Evolutionary conservation across 257 asterid genomes (phyloP).

Genomic region (Nicotiana knightiana): DNA sequence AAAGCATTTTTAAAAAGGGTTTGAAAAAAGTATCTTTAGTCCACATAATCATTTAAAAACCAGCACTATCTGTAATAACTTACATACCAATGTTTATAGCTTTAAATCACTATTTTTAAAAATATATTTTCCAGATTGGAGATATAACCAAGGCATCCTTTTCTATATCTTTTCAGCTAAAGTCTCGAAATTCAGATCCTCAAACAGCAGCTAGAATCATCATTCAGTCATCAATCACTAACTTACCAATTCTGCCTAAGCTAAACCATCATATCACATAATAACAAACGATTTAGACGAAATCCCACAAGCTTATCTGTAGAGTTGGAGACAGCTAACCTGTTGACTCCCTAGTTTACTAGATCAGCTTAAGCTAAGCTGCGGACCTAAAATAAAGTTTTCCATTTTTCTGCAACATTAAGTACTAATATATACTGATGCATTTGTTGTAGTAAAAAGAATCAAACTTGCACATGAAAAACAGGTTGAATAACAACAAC

Average conservation of each 20-base stretch:
- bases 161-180: background rate
- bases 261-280: background rate
- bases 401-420: background rate
- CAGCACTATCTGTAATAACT: background rate
- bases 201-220: constrained; percentile 9
- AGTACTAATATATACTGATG: background rate
- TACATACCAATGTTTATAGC: background rate
- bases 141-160: background rate
- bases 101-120: background rate
- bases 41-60: background rate
- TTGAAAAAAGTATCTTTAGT: background rate
- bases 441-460: background rate
- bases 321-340: background rate
- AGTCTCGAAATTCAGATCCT: background rate
- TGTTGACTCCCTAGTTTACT: background rate
- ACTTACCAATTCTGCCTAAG: background rate
- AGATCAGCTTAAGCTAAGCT: background rate
- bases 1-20: too few relatives aligned
- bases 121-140: background rate
- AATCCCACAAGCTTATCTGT: constrained; percentile 2
- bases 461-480: background rate
- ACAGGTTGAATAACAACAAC: too few relatives aligned
- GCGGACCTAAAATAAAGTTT: background rate
- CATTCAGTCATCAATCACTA: background rate
- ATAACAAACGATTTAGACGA: background rate